These are phyloP conservation scores for Diplotaxis tenuifolia DNA, from an alignment of 345 rosid genomes.

Conservation along the genomic window DNA sequence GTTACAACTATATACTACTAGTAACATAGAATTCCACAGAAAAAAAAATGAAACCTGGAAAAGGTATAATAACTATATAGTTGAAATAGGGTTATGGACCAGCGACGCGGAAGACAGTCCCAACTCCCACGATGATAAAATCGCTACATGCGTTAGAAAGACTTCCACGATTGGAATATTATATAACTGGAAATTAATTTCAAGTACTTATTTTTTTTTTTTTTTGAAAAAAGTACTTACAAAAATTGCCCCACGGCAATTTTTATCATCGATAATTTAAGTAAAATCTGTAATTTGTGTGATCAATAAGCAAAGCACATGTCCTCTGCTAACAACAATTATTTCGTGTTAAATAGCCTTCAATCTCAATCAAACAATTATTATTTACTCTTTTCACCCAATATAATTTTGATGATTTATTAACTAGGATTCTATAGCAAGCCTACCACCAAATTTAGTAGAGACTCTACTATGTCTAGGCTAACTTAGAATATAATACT, in stretches of 20 bases:
- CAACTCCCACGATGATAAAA: background rate
- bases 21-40: background rate
- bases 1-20: background rate
- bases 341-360: background rate
- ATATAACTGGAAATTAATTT: background rate
- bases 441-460: background rate
- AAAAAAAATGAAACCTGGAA: background rate
- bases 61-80: background rate
- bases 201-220: too few relatives aligned
- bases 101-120: conserved; percentile 10
- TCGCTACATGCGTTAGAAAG: background rate
- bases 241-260: background rate
- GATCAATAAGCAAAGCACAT: background rate
- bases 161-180: background rate
- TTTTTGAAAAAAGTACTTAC: background rate
- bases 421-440: background rate
- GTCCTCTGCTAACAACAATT: background rate
- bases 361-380: background rate
- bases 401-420: background rate
- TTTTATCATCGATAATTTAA: background rate
- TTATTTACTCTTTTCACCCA: background rate
- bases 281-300: background rate
- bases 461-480: background rate
- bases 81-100: conserved; percentile 14
- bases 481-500: background rate